Evolutionary conservation across 139 green algal species (phyloP), one percentile per base, ranked within the genome.

Genomic region (Chlamydomonas sp.): DNA sequence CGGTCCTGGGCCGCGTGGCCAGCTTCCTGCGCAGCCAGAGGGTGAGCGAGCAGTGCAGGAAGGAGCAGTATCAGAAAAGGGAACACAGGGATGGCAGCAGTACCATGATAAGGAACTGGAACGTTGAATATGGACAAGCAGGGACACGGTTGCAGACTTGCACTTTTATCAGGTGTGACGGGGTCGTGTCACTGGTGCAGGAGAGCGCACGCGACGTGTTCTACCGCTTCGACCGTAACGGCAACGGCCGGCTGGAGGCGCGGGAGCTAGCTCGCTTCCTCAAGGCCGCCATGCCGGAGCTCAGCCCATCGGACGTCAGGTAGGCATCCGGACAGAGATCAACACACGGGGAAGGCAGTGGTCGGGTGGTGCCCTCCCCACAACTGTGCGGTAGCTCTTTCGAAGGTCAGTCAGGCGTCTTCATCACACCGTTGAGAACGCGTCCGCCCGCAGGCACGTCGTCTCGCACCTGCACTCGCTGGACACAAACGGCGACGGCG

Each of bases 401-500:
- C 31, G 31, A 49, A 49, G 31, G 31, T 49, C 58, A 12, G 58
- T 58, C 57, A 80, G 7, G 7, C 12, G 7, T 64, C 77, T 12
- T 7, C 14, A 18, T 74, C 12, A 74, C 10, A 57, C 1, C 60
- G 60, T 49, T 49, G 31, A 49, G 31, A 49, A 49, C 31, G 31
- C 31, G 31, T 49, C 60, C 10, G 20, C 79, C 57, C 7, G 9
- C 87, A 84, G 83, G 31, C 77, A 80, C 15, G 60, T 86, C n/a
- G 69, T 91, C 4, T 78, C 88, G 1, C 72, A 91, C 83, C 83
- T 91, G 63, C 89, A 84, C 78, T 73, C 74, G 20, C 61, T 92
- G 15, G 91, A 93, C 76, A 15, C 74, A 2, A 76, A 91, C 68
- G 91, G 91, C 60, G 89, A 92, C 64, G 91, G 91, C 7, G 18